Evolutionary conservation across 2,329 filamentous ascomycete genomes (phyloP).

Genomic region (Fusarium sp.): DNA sequence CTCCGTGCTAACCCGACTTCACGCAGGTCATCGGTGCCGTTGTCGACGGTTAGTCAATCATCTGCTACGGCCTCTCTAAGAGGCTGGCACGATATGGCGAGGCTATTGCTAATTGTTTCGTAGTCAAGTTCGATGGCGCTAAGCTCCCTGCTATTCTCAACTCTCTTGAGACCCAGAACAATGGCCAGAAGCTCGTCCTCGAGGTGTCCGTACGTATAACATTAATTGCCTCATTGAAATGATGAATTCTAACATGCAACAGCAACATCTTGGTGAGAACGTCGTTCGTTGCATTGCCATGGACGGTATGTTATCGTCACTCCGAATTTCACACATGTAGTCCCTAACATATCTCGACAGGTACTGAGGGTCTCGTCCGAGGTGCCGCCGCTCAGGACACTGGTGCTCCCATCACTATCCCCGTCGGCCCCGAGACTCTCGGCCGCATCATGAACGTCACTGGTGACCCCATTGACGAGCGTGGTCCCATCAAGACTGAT

Average conservation of each 20-base stretch:
- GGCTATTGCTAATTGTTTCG: constrained; percentile 44
- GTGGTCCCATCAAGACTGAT: constrained; percentile 94
- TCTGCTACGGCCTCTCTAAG: constrained; percentile 19
- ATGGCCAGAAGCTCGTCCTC: constrained; percentile 91
- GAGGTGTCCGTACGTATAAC: constrained; percentile 84
- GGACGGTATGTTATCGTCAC: constrained; percentile 77
- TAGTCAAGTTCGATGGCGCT: constrained; percentile 96
- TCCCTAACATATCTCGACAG: constrained; percentile 55
- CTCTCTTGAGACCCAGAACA: constrained; percentile 90
- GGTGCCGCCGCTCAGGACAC: constrained; percentile 86
- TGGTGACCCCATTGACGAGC: constrained; percentile 99
- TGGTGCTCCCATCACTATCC: constrained; percentile 93
- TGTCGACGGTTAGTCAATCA: constrained; percentile 83
- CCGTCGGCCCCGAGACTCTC: constrained; percentile 90
- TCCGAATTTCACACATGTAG: constrained; percentile 26
- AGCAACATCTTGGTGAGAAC: constrained; percentile 99
- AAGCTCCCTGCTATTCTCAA: constrained; percentile 98
- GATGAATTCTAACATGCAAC: constrained; percentile 51
- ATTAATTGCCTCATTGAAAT: constrained; percentile 6
- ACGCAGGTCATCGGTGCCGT: constrained; percentile 96
- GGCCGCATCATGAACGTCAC: constrained; percentile 99
- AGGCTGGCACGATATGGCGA: constrained; percentile 10
- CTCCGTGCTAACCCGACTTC: constrained; percentile 37
- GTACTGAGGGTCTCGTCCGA: constrained; percentile 99
- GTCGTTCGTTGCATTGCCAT: constrained; percentile 99